Base-by-base conservation (phyloP, 164 flowering plant genomes). In the Umbellularia californica region DNA sequence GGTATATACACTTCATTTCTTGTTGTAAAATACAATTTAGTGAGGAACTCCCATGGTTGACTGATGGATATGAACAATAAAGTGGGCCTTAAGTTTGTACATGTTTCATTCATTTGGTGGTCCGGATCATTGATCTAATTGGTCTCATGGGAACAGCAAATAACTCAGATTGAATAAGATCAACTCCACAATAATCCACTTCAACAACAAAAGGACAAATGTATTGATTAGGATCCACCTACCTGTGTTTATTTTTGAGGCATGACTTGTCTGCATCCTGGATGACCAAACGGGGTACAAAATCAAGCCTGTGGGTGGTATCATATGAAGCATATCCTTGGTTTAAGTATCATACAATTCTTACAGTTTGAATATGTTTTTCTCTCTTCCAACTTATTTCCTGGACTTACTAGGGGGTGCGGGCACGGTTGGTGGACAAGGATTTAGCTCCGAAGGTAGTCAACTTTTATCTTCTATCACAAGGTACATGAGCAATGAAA, bases 361-460 rank as follows among this genome's bases (percentile, higher is more conserved):
- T 20, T 20, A 15, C 20, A 3, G 60, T 55, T 55, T 15, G n/a
- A 55, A 55, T 55, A 9, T 67, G 67, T 24, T 41, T 64, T 17
- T 24, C 11, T 28, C 47, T 28, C 47, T 10, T 60, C 65, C 15
- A 63, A 20, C 9, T 58, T 74, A 12, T 63, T 73, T 35, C 64
- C 13, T 69, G 50, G 51, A 47, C 67, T 69, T 70, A 20, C 19
- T 41, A 94, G 98, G 98, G 98, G 70, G 87, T 92, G 58, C 91
- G 98, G 11, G 96, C 97, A 47, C 86, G 91, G 62, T 77, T 92
- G 63, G 87, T 94, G 71, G 97, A 92, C 72, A 92, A 90, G 73
- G 98, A 94, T 82, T 92, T 85, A 73, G 88, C 90, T 73, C 97
- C 96, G 35, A 94, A 91, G 95, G 98, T 94, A 86, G 7, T 50